phyloP scores from a whole-genome alignment of 441 rosid genomes.

The Croton setiger region DNA sequence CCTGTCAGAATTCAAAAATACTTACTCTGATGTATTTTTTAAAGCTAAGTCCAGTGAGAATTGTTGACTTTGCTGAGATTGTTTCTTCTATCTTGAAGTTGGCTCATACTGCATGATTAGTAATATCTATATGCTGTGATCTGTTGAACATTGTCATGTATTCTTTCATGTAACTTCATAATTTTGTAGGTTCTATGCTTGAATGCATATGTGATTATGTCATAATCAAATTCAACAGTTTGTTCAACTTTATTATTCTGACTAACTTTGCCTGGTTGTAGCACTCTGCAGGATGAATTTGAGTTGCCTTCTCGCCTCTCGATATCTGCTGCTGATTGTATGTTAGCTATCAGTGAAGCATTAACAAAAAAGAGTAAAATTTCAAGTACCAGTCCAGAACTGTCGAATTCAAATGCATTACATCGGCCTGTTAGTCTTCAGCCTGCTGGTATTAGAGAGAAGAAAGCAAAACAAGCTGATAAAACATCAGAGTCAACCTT shows the following conservation, averaged over 20 bases:
- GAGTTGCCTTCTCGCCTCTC: constrained; percentile 92
- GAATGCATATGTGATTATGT: constrained; percentile 1
- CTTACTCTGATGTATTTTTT: background rate
- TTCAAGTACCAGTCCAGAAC: constrained; percentile 32
- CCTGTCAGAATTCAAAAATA: too few species aligned
- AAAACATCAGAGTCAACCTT: constrained; percentile 30
- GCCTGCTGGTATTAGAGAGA: constrained; percentile 32
- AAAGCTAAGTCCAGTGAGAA: background rate
- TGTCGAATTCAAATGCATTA: constrained; percentile 33
- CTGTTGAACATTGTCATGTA: background rate
- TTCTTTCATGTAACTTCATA: background rate
- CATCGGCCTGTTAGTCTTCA: constrained; percentile 31
- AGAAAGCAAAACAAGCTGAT: constrained; percentile 32
- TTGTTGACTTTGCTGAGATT: background rate
- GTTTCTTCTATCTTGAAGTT: background rate
- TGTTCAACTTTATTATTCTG: background rate
- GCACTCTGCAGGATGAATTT: constrained; percentile 68
- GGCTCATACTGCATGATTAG: constrained; percentile 6
- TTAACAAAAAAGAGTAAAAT: constrained; percentile 55
- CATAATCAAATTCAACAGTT: constrained; percentile 2
- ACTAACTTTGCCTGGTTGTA: constrained; percentile 28
- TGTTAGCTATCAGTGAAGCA: constrained; percentile 66
- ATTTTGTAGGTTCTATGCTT: background rate
- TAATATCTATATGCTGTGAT: constrained; percentile 2
- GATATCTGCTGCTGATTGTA: constrained; percentile 88